These are phyloP conservation scores for Paulownia fortunei DNA, from an alignment of 257 asterid genomes.

Conservation along the genomic window DNA sequence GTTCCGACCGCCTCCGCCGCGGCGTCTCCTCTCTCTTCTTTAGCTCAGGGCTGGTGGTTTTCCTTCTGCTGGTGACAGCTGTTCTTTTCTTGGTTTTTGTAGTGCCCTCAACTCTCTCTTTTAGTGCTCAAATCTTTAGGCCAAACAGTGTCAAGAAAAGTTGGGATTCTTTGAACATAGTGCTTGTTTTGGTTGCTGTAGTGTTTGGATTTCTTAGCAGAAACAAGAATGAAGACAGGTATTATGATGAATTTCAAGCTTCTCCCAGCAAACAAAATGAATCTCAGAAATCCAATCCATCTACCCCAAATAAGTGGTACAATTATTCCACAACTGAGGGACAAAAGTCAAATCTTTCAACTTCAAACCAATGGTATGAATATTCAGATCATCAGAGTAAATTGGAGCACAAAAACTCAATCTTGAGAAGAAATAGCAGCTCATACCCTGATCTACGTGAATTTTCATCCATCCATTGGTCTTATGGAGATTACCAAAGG, in stretches of 20 bases:
- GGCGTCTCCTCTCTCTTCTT: slow-evolving; percentile 55
- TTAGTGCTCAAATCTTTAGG: slow-evolving; percentile 58
- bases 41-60: slow-evolving; percentile 68
- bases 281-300: slow-evolving; percentile 46
- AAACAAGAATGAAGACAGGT: slow-evolving; percentile 56
- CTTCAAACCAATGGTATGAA: slow-evolving; percentile 35
- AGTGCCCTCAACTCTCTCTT: slow-evolving; percentile 60
- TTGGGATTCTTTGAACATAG: slow-evolving; percentile 84
- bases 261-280: slow-evolving; percentile 38
- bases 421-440: slow-evolving; percentile 60
- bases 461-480: slow-evolving; percentile 46
- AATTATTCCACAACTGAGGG: slow-evolving; percentile 26
- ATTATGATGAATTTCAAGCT: slow-evolving; percentile 47
- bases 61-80: slow-evolving; percentile 65
- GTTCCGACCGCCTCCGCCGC: slow-evolving; percentile 57
- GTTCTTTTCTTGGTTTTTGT: slow-evolving; percentile 56
- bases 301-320: slow-evolving; percentile 49
- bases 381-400: slow-evolving; percentile 34
- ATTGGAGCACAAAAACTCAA: slow-evolving; percentile 36
- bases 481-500: slow-evolving; percentile 48
- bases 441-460: slow-evolving; percentile 88
- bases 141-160: slow-evolving; percentile 77
- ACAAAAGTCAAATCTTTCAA: slow-evolving; percentile 31
- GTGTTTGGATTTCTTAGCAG: slow-evolving; percentile 81
- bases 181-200: slow-evolving; percentile 75